Percentiles rank a stretch among this genome's conserved stretches.
phyloP scores from a whole-genome alignment of 805 yeast genomes.

The Torulaspora indica region DNA sequence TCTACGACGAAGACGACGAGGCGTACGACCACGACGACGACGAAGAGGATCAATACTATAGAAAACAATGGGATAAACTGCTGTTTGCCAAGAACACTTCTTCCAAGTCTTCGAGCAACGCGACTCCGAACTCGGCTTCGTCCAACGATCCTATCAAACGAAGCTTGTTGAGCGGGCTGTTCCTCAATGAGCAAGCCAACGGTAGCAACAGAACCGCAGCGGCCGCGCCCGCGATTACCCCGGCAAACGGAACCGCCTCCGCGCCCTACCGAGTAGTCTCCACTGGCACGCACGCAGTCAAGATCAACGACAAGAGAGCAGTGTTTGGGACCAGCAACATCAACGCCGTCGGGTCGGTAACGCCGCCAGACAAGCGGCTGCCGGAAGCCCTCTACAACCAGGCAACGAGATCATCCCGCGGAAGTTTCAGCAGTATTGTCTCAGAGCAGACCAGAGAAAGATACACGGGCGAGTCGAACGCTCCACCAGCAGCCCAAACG shows the following conservation, averaged over 20 bases:
- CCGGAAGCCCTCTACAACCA: conserved; percentile 4
- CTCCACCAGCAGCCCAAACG: conserved; percentile 57
- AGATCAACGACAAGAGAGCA: conserved; percentile 11
- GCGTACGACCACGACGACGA: conserved; percentile 26
- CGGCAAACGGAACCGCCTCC: neutral
- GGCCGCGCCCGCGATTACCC: neutral
- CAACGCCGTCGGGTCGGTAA: conserved; percentile 31
- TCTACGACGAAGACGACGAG: conserved; percentile 26
- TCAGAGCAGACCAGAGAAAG: conserved; percentile 36
- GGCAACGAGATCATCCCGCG: conserved; percentile 8
- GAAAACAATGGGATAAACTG: conserved; percentile 33
- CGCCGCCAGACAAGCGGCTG: conserved; percentile 21
- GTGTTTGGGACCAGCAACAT: conserved; percentile 22
- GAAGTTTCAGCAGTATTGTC: conserved; percentile 35
- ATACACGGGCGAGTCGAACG: conserved; percentile 46
- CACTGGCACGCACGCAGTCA: conserved; percentile 2
- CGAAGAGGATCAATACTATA: conserved; percentile 33
- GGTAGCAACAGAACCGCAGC: neutral
- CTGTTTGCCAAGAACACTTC: conserved; percentile 22
- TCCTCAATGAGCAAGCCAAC: conserved; percentile 20
- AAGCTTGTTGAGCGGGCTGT: conserved; percentile 33
- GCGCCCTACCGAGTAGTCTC: neutral
- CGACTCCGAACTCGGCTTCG: conserved; percentile 9
- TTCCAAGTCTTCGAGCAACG: conserved; percentile 8
- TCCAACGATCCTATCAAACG: conserved; percentile 24